A percentile compares a stretch with the other conserved stretches of the same genome.
Conservation (phyloP, 768 basidiomycete species). For the Sutorius australiensis region DNA sequence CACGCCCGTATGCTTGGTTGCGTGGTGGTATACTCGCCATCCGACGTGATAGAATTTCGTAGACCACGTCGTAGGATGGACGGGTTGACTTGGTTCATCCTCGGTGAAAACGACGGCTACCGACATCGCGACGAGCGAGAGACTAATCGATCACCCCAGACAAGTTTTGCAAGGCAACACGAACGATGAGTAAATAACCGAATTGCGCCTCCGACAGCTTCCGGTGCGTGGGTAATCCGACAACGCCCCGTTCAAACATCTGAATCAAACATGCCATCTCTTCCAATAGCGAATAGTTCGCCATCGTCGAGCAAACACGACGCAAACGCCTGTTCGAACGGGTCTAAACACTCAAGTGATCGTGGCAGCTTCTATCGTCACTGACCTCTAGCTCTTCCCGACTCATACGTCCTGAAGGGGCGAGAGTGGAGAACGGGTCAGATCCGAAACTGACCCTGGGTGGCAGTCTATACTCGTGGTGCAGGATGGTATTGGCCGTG, state of each 20-base stretch:
- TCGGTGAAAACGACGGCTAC: background rate
- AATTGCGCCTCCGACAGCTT: background rate
- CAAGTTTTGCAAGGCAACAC: background rate
- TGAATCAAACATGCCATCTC: slow-evolving; percentile 27
- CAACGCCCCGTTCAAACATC: background rate
- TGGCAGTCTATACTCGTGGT: background rate
- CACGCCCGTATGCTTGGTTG: slow-evolving; percentile 67
- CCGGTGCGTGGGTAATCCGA: background rate
- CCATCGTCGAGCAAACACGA: slow-evolving; percentile 37
- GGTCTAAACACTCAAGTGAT: background rate
- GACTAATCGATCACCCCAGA: background rate
- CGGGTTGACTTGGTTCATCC: slow-evolving; percentile 1
- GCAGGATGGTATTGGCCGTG: background rate
- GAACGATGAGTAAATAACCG: background rate
- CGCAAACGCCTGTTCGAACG: slow-evolving; percentile 29
- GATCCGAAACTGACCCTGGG: background rate
- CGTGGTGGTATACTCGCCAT: slow-evolving; percentile 43
- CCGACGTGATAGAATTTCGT: slow-evolving; percentile 21
- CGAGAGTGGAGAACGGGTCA: background rate
- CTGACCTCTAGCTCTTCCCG: slow-evolving; percentile 24
- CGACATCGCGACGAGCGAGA: slow-evolving; percentile 13
- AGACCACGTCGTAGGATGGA: slow-evolving; percentile 16
- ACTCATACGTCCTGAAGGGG: background rate
- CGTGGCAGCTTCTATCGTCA: background rate
- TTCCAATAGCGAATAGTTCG: slow-evolving; percentile 32